A percentile compares a stretch with the other conserved stretches of the same genome.
phyloP scores from a whole-genome alignment of 2,329 filamentous ascomycete genomes.

The Rhinocladiella mackenziei region DNA sequence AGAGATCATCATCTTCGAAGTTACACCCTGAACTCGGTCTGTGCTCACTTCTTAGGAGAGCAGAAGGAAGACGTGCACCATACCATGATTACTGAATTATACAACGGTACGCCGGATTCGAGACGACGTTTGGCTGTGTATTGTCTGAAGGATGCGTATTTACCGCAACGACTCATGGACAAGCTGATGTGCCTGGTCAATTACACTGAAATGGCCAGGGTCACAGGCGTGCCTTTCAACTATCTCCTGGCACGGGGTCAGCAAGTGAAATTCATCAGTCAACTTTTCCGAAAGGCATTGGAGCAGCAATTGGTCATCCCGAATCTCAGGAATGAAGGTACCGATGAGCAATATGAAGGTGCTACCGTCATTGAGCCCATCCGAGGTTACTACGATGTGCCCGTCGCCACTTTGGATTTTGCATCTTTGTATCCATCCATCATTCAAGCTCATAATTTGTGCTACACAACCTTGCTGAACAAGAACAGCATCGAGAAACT shows the following conservation, averaged over 20 bases:
- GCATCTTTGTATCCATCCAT: conserved; percentile 98
- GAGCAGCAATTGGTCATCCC: conserved; percentile 94
- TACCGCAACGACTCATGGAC: conserved; percentile 91
- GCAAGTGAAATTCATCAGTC: conserved; percentile 96
- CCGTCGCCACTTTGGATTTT: conserved; percentile 96
- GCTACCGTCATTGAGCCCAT: conserved; percentile 96
- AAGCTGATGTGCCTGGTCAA: conserved; percentile 98
- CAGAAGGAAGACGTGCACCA: conserved; percentile 99
- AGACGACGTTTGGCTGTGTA: conserved; percentile 87
- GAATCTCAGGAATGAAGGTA: conserved; percentile 66
- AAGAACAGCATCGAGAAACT: conserved; percentile 73
- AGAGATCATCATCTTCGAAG: conserved; percentile 91
- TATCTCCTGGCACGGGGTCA: conserved; percentile 87
- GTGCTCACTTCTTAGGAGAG: conserved; percentile 87
- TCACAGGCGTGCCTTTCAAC: conserved; percentile 97
- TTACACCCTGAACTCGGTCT: conserved; percentile 96
- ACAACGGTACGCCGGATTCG: conserved; percentile 93
- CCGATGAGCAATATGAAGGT: conserved; percentile 91
- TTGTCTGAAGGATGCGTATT: conserved; percentile 94
- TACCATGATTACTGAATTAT: conserved; percentile 98
- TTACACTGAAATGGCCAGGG: conserved; percentile 99
- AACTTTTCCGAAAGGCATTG: conserved; percentile 89
- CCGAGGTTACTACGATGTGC: conserved; percentile 89
- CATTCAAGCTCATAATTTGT: conserved; percentile 97
- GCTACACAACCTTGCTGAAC: conserved; percentile 89